Percentiles rank a stretch among this genome's conserved stretches.
phyloP scores from a whole-genome alignment of 805 yeast genomes.

The Scheffersomyces spartinae region DNA sequence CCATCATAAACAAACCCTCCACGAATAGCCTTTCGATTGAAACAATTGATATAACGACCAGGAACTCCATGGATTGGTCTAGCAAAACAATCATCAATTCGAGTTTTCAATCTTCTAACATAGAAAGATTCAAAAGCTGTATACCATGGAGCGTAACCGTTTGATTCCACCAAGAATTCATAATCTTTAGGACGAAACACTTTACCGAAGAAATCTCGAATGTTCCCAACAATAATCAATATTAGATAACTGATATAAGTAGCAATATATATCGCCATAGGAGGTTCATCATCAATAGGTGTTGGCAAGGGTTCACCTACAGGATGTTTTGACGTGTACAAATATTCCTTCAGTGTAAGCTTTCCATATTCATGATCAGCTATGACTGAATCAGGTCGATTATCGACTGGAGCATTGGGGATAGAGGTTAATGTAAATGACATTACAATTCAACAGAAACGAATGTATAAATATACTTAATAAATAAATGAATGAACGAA shows the following conservation, averaged over 20 bases:
- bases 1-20: constrained; percentile 67
- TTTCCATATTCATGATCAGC: constrained; percentile 65
- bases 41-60: constrained; percentile 78
- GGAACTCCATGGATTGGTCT: constrained; percentile 98
- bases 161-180: constrained; percentile 54
- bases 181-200: constrained; percentile 56
- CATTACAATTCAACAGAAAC: no score
- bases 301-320: constrained; percentile 45
- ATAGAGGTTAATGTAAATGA: no score
- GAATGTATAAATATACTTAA: no score
- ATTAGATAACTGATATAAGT: constrained; percentile 82
- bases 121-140: constrained; percentile 90
- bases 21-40: constrained; percentile 63
- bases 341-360: constrained; percentile 50
- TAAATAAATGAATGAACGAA: no score
- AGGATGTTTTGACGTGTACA: constrained; percentile 50
- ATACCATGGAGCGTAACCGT: constrained; percentile 95
- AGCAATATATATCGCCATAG: constrained; percentile 63
- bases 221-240: constrained; percentile 79
- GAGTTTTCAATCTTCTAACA: constrained; percentile 79
- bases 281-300: constrained; percentile 78
- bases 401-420: constrained; percentile 29
- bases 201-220: constrained; percentile 80
- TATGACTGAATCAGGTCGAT: constrained; percentile 16
- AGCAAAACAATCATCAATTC: constrained; percentile 90